Base-by-base conservation (phyloP, 1,284 basidiomycete genomes). In the Trichosporon coremiiforme region DNA sequence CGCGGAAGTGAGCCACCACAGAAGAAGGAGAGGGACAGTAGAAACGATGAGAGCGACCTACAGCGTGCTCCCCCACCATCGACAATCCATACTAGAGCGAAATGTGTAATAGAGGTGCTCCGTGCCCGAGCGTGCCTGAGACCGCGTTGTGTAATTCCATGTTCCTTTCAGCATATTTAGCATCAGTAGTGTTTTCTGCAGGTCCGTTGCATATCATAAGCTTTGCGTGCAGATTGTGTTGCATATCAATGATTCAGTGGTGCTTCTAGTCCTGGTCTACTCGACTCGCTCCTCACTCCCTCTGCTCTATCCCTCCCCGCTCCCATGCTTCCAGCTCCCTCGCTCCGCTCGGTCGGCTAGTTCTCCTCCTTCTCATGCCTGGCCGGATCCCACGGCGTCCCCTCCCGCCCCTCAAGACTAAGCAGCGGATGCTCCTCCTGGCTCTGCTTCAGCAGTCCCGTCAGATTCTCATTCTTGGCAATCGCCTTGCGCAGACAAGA, bases 401-500 rank as follows among this genome's bases (percentile, higher is more conserved):
- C 81, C 66, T 75, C 71, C 13, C 81, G 70, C n/a, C 79, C 76
- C 36, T 77, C 75, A 68, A 78, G 72, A 53, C 68, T 69, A 20
- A 77, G 72, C 35, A 94, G 83, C 0, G 93, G 92, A 77, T 94
- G 91, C 73, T 95, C 93, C 70, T 89, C 86, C 70, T 92, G 86
- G 4, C 94, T 93, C 80, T 93, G 90, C 63, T 90, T 86, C 7
- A 97, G 86, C 66, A 96, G 84, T 2, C 87, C 86, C 25, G 90
- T 90, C 22, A 97, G 85, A 5, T 76, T 80, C 63, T 90, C 90
- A 76, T 91, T 92, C 25, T 90, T 88, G 70, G 88, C 89, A 41
- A 97, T 90, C 0, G 93, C 93, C 84, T 87, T 89, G 94, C 96
- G 79, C 20, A 97, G 87, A 80, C 95, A 97, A 2, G 84, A 84